These are phyloP conservation scores for Botrytis sinoallii DNA, from an alignment of 2,329 filamentous ascomycete species.

Conservation along the genomic window DNA sequence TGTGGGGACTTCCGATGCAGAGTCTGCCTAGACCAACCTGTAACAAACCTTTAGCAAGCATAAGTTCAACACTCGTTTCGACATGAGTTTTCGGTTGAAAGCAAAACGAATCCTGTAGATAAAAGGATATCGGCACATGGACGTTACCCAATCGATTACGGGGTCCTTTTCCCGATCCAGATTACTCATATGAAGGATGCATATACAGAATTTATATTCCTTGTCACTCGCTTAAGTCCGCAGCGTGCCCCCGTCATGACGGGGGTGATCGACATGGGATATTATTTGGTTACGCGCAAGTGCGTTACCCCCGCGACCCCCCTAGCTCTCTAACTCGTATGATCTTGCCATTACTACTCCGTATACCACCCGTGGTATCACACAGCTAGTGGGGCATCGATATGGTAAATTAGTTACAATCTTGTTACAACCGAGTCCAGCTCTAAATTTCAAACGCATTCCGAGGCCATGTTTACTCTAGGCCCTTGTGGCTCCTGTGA, in stretches of 20 bases:
- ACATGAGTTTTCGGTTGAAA: not conserved
- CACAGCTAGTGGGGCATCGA: not conserved
- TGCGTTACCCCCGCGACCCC: not conserved
- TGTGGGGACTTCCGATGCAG: not conserved
- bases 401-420: not conserved
- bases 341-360: not conserved
- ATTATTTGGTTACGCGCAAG: not conserved
- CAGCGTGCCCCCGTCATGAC: not conserved
- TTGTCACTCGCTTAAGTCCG: not conserved
- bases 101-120: not conserved
- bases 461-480: not conserved
- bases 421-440: not conserved
- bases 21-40: not conserved
- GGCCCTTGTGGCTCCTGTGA: not conserved
- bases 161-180: not conserved
- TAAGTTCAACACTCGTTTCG: not conserved
- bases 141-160: not conserved
- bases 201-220: not conserved
- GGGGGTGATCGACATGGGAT: not conserved
- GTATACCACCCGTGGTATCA: not conserved
- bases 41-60: not conserved
- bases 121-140: slow-evolving; percentile 3
- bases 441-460: not conserved
- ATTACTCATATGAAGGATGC: not conserved
- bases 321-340: not conserved